Percentiles rank a stretch among this genome's conserved stretches.
Conservation (phyloP, 164 flowering plant species). For the Cinnamomum chago region DNA sequence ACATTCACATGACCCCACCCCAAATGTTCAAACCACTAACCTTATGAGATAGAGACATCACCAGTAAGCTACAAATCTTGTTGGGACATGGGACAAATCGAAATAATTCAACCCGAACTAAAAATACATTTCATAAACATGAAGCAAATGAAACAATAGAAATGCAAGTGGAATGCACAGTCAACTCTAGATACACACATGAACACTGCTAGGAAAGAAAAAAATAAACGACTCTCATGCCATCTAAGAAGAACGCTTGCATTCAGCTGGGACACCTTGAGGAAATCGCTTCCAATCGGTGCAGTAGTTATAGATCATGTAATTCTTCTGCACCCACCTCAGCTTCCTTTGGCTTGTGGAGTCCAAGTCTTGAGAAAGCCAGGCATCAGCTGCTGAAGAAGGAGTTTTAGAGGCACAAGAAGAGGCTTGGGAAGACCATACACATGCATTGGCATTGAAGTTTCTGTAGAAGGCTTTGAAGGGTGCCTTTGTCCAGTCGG, state of each 20-base stretch:
- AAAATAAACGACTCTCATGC: not conserved
- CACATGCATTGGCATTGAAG: slow-evolving; percentile 35
- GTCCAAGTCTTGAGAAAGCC: not conserved
- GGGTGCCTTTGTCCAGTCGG: slow-evolving; percentile 85
- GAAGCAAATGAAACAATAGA: no score
- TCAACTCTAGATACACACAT: no score
- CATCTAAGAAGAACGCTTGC: not conserved
- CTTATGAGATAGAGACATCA: no score
- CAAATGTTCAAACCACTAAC: no score
- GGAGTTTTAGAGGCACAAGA: not conserved
- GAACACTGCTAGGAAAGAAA: no score
- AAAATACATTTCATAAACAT: no score
- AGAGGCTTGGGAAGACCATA: not conserved
- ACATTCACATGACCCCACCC: no score
- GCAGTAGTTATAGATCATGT: slow-evolving; percentile 15
- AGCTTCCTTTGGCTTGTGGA: not conserved
- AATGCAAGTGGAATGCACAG: no score
- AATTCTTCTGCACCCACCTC: slow-evolving; percentile 11
- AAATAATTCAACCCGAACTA: no score
- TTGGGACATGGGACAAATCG: no score
- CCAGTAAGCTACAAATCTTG: no score
- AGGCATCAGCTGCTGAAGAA: not conserved
- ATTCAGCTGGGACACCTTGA: slow-evolving; percentile 15
- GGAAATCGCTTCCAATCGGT: slow-evolving; percentile 11
- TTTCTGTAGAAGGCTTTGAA: slow-evolving; percentile 76